Percentiles rank a stretch among this genome's conserved stretches.
These are phyloP conservation scores for Penicillium occitanis DNA, from an alignment of 2,329 filamentous ascomycete genomes.

Conservation along the genomic window DNA sequence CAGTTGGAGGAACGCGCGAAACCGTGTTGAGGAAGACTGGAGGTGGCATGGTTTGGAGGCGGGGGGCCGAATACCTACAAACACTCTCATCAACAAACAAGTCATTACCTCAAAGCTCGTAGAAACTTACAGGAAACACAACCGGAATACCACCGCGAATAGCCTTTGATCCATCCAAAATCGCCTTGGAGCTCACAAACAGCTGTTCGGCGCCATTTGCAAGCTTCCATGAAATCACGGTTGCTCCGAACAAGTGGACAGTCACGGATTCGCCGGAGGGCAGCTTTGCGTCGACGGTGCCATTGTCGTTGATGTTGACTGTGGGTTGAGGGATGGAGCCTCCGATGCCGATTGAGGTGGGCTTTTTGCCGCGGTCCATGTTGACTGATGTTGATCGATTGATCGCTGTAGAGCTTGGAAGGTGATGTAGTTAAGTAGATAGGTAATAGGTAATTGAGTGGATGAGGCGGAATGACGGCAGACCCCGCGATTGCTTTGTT, in stretches of 20 bases:
- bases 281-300: slow-evolving; percentile 72
- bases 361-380: slow-evolving; percentile 83
- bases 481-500: slow-evolving; percentile 3
- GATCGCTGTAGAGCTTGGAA: neutral
- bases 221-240: slow-evolving; percentile 90
- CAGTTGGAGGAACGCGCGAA: slow-evolving; percentile 87
- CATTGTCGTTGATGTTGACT: slow-evolving; percentile 69
- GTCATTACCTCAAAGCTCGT: no score
- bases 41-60: slow-evolving; percentile 73
- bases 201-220: slow-evolving; percentile 75
- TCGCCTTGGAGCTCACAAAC: slow-evolving; percentile 77
- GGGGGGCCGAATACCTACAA: slow-evolving; percentile 76
- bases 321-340: slow-evolving; percentile 73
- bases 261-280: slow-evolving; percentile 84
- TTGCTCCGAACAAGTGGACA: slow-evolving; percentile 87
- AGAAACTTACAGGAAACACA: slow-evolving; percentile 75
- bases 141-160: slow-evolving; percentile 90
- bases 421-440: neutral
- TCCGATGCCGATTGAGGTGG: slow-evolving; percentile 71
- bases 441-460: neutral
- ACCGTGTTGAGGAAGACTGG: slow-evolving; percentile 83
- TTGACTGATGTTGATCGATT: neutral
- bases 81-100: no score
- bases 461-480: neutral
- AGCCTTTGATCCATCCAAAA: slow-evolving; percentile 81